Evolutionary conservation across 768 basidiomycete genomes (phyloP), one percentile per base, ranked within the genome.

Genomic region (Mycena capillaripes): DNA sequence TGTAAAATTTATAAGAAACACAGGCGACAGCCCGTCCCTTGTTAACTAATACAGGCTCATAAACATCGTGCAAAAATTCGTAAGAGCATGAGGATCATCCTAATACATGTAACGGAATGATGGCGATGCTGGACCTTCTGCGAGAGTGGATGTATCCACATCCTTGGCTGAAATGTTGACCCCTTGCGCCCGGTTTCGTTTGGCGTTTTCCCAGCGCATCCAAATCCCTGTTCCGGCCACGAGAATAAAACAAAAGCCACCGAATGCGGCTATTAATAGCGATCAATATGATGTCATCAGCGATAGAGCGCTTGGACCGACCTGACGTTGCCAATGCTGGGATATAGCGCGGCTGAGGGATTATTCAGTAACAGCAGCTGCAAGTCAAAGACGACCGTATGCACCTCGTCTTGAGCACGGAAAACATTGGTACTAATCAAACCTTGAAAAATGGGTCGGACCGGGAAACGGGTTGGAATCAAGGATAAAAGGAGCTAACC

Each of bases 381-480:
- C 16, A 30, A 58, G 34, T 27, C n/a, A 4, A 34, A 36, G n/a
- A 16, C 27, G 23, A 12, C n/a, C n/a, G 9, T 23, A 32, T 38
- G 30, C 21, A 56, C 56, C 59, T 65, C 88, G 70, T 88, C 87
- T 75, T 87, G 77, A 12, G 86, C 84, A 62, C 83, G 82, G 78
- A 89, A 89, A 11, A 88, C 86, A 73, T 89, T 89, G 34, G 86
- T 86, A 2, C 86, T 86, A 66, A 88, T 86, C 16, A 89, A 75
- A 27, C 88, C 74, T n/a, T 2, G 38, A 8, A 38, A 16, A 38
- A n/a, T n/a, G n/a, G n/a, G n/a, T n/a, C n/a, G n/a, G n/a, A n/a
- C n/a, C n/a, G n/a, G n/a, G n/a, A 38, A 38, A 38, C 38, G 38
- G 38, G 38, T 3, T 4, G 10, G 38, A 8, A 38, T 11, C 38